A percentile compares a stretch with the other conserved stretches of the same genome.
phyloP scores from a whole-genome alignment of 495 filamentous ascomycete species.

The Hypoxylon fragiforme region DNA sequence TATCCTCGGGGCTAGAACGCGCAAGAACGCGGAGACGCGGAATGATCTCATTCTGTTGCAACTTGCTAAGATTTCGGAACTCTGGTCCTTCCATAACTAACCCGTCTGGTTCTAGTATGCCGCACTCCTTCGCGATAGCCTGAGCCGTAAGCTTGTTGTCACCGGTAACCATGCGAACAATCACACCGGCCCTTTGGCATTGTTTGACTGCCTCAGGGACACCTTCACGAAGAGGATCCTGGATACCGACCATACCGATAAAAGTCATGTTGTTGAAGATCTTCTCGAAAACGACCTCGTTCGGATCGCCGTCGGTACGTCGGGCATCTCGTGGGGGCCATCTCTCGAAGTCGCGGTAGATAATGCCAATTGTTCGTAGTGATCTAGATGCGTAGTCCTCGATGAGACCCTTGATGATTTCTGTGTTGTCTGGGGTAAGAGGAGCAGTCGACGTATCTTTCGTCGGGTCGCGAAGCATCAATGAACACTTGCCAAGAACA shows the following conservation, averaged over 20 bases:
- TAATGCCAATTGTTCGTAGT: slow-evolving; percentile 81
- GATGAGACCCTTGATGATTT: slow-evolving; percentile 67
- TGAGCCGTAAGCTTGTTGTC: slow-evolving; percentile 82
- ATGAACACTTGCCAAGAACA: slow-evolving; percentile 70
- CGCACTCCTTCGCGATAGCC: slow-evolving; percentile 82
- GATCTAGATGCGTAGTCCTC: slow-evolving; percentile 78
- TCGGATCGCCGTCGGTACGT: slow-evolving; percentile 67
- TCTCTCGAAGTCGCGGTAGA: slow-evolving; percentile 84
- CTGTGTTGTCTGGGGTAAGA: slow-evolving; percentile 60
- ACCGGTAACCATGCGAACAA: slow-evolving; percentile 89
- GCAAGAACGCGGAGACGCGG: slow-evolving; percentile 81
- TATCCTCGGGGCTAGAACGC: slow-evolving; percentile 86
- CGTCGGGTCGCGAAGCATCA: slow-evolving; percentile 72
- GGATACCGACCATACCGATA: slow-evolving; percentile 80
- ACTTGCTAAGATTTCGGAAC: slow-evolving; percentile 75
- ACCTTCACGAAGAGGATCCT: slow-evolving; percentile 82
- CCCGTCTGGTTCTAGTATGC: slow-evolving; percentile 72
- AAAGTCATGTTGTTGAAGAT: slow-evolving; percentile 74
- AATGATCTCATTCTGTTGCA: slow-evolving; percentile 70
- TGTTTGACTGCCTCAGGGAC: slow-evolving; percentile 73
- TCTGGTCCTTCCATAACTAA: slow-evolving; percentile 81
- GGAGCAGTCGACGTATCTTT: slow-evolving; percentile 56
- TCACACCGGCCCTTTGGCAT: slow-evolving; percentile 77
- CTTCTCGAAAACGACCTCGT: slow-evolving; percentile 75
- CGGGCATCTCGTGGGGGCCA: slow-evolving; percentile 79